phyloP scores from a whole-genome alignment of 179 eudicot species.

The Beta lomatogona region DNA sequence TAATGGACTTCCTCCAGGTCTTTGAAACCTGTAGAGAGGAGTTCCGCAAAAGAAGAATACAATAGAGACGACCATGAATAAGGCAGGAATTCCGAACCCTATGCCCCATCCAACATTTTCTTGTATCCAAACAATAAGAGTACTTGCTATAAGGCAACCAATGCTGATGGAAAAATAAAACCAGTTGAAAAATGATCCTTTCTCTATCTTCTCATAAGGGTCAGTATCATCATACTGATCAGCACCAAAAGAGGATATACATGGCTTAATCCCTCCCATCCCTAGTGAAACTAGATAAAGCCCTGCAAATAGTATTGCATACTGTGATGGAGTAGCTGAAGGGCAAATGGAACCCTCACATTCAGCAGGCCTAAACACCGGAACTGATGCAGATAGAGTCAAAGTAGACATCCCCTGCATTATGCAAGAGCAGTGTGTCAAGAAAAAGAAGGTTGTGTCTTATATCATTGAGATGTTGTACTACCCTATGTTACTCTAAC shows the following conservation, averaged over 20 bases:
- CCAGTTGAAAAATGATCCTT: slow-evolving; percentile 75
- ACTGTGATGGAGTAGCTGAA: slow-evolving; percentile 58
- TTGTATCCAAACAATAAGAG: slow-evolving; percentile 64
- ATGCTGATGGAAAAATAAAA: slow-evolving; percentile 63
- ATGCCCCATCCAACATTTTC: slow-evolving; percentile 73
- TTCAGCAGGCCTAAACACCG: slow-evolving; percentile 50
- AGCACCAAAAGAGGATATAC: slow-evolving; percentile 78
- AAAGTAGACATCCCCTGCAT: slow-evolving; percentile 73
- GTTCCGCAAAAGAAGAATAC: slow-evolving; percentile 61
- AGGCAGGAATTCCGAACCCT: slow-evolving; percentile 65
- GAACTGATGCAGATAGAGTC: slow-evolving; percentile 63
- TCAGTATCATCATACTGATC: slow-evolving; percentile 80
- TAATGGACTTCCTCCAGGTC: slow-evolving; percentile 71
- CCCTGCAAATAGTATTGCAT: slow-evolving; percentile 51
- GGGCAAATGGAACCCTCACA: slow-evolving; percentile 63
- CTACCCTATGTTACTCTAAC: neutral
- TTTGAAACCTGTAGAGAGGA: slow-evolving; percentile 58
- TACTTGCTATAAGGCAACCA: slow-evolving; percentile 60
- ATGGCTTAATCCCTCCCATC: slow-evolving; percentile 74
- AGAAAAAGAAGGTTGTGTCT: neutral
- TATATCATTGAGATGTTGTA: neutral
- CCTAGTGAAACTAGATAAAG: slow-evolving; percentile 74
- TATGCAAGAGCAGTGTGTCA: neutral
- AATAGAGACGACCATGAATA: slow-evolving; percentile 62
- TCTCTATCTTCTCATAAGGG: slow-evolving; percentile 48